Evolutionary conservation across 148 eudicot species (phyloP).

Genomic region (Suaeda aralocaspica): DNA sequence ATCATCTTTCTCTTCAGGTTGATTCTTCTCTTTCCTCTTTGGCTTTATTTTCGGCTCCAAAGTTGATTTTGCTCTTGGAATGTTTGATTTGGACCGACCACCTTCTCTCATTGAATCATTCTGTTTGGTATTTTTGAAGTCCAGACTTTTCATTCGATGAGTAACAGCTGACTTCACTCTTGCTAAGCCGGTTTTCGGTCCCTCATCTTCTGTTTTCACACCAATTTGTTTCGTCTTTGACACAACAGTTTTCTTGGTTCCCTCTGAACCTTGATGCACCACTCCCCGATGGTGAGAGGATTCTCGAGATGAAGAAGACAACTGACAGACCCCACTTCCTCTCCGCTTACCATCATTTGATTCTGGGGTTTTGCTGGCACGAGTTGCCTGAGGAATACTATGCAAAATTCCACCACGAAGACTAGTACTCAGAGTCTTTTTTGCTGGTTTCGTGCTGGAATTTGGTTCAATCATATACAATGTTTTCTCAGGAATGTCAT

Average conservation of each 20-base stretch:
- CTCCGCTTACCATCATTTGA: conserved; percentile 21
- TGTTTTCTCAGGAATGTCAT: conserved; percentile 38
- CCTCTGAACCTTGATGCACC: conserved; percentile 10
- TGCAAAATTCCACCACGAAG: conserved; percentile 6
- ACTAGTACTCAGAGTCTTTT: conserved; percentile 16
- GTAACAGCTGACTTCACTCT: conserved; percentile 27
- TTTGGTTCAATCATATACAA: conserved; percentile 30
- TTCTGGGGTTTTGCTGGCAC: conserved; percentile 17
- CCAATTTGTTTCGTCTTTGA: conserved; percentile 19
- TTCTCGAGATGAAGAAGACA: conserved; percentile 18
- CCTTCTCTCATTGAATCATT: conserved; percentile 20
- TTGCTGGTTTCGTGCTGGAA: conserved; percentile 5
- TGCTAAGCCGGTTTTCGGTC: conserved; percentile 24
- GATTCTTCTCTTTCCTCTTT: conserved; percentile 24
- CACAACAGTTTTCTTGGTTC: neutral
- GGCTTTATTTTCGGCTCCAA: conserved; percentile 24
- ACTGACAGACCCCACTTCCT: conserved; percentile 14
- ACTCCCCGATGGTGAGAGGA: conserved; percentile 16
- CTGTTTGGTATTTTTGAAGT: conserved; percentile 18
- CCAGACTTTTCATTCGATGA: conserved; percentile 13
- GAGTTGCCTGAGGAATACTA: conserved; percentile 19
- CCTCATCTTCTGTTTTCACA: conserved; percentile 20
- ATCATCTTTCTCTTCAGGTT: conserved; percentile 32
- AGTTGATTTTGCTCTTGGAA: conserved; percentile 27
- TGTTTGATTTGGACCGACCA: conserved; percentile 22